These are phyloP conservation scores for Pseudogymnoascus sp. DNA, from an alignment of 2,329 filamentous ascomycete species.

Conservation along the genomic window DNA sequence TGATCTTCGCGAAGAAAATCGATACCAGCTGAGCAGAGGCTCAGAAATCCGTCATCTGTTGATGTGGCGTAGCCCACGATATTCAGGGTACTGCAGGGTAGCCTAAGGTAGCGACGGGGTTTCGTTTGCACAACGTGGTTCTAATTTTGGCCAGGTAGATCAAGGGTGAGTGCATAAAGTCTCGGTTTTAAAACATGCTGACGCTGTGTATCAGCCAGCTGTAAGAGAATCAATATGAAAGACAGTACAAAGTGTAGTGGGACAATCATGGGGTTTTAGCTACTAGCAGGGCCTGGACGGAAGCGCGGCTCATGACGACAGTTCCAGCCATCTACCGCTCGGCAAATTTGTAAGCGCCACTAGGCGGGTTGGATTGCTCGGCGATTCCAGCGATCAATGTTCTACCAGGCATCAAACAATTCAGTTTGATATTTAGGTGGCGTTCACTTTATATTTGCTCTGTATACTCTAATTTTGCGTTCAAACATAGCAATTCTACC, in stretches of 20 bases:
- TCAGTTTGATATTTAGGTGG: background rate
- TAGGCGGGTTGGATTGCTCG: background rate
- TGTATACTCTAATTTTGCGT: background rate
- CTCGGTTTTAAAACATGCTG: background rate
- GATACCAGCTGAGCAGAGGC: background rate
- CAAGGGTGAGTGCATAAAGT: background rate
- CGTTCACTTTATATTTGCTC: background rate
- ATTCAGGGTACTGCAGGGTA: slow-evolving; percentile 4
- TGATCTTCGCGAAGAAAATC: background rate
- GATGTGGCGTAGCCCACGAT: slow-evolving; percentile 1
- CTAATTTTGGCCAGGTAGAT: background rate
- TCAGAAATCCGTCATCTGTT: background rate
- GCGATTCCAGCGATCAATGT: background rate
- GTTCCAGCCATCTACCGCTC: slow-evolving; percentile 1
- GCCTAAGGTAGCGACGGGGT: background rate
- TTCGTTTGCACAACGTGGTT: slow-evolving; percentile 4
- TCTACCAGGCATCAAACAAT: background rate
- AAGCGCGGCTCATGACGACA: slow-evolving; percentile 5
- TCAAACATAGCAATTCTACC: background rate
- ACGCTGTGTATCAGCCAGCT: slow-evolving; percentile 2
- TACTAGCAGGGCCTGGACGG: background rate
- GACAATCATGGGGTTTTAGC: slow-evolving; percentile 1
- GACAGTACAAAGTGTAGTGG: background rate
- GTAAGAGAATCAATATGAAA: background rate
- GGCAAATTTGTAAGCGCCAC: slow-evolving; percentile 3